phyloP scores from a whole-genome alignment of 129 eudicot species.

The Centrapalus pauciflorus region DNA sequence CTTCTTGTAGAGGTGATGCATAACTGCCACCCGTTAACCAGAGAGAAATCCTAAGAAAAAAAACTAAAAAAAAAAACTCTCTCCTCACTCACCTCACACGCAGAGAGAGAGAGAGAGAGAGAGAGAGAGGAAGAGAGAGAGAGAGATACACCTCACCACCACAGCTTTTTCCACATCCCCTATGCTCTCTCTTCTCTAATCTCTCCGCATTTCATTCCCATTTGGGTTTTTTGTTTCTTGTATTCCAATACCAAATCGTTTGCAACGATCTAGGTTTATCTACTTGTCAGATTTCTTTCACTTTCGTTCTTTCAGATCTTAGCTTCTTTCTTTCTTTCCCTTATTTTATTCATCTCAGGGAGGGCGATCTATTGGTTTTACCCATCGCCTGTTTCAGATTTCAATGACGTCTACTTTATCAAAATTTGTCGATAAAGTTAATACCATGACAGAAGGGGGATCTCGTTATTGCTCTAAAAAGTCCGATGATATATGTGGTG shows the following conservation, averaged over 20 bases:
- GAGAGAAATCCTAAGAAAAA: constrained; percentile 16
- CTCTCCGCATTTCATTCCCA: constrained; percentile 15
- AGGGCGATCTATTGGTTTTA: constrained; percentile 8
- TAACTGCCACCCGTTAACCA: constrained; percentile 54
- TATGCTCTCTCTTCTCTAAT: constrained; percentile 6
- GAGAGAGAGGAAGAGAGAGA: constrained; percentile 25
- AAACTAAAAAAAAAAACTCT: no score
- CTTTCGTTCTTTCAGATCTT: constrained; percentile 7
- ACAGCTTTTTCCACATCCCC: constrained; percentile 35
- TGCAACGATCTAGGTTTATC: constrained; percentile 35
- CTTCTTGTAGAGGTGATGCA: constrained; percentile 26
- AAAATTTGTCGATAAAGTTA: constrained; percentile 48
- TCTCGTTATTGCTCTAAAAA: constrained; percentile 86
- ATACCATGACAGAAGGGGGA: constrained; percentile 76
- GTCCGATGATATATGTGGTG: constrained; percentile 69
- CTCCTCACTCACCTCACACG: constrained; percentile 1
- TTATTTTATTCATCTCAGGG: no score
- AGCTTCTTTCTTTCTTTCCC: background rate
- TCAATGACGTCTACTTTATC: constrained; percentile 29
- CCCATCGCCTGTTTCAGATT: constrained; percentile 12
- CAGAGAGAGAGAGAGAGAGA: constrained; percentile 22
- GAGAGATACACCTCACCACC: constrained; percentile 28
- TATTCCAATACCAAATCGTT: constrained; percentile 1
- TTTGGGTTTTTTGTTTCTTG: constrained; percentile 19
- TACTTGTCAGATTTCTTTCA: background rate